Conservation (phyloP, 345 rosid species). For the Murraya paniculata region DNA sequence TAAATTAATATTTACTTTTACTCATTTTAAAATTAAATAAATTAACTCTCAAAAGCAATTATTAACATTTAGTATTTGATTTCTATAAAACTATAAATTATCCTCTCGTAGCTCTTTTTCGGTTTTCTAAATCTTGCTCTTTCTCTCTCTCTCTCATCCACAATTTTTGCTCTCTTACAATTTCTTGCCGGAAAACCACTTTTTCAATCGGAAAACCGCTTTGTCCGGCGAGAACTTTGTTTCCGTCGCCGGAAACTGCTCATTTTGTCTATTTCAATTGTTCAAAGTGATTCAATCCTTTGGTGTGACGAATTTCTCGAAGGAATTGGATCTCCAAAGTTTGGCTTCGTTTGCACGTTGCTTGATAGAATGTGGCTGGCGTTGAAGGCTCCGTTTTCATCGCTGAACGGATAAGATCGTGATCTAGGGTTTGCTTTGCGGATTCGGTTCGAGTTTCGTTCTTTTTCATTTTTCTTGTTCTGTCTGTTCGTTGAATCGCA, state of each 20-base stretch:
- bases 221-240: slow-evolving; percentile 24
- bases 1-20: slow-evolving; percentile 12
- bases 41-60: slow-evolving; percentile 24
- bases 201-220: slow-evolving; percentile 29
- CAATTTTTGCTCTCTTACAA: slow-evolving; percentile 25
- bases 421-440: slow-evolving; percentile 68
- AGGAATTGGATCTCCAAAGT: slow-evolving; percentile 60
- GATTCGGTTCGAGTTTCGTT: slow-evolving; percentile 26
- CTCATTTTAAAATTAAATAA: slow-evolving; percentile 13
- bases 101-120: slow-evolving; percentile 41
- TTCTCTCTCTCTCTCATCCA: slow-evolving; percentile 13
- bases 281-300: slow-evolving; percentile 12
- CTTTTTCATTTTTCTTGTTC: slow-evolving; percentile 15
- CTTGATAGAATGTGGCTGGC: slow-evolving; percentile 72
- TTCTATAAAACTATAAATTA: slow-evolving; percentile 70
- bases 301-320: slow-evolving; percentile 26
- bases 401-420: slow-evolving; percentile 39
- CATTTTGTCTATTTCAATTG: not conserved
- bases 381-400: slow-evolving; percentile 33
- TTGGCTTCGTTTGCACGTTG: slow-evolving; percentile 37
- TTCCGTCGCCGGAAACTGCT: slow-evolving; percentile 12
- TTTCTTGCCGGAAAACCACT: slow-evolving; percentile 7
- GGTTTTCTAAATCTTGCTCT: slow-evolving; percentile 54
- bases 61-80: slow-evolving; percentile 12
- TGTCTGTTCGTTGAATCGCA: slow-evolving; percentile 22